Percentiles rank a stretch among this genome's conserved stretches.
phyloP scores from a whole-genome alignment of 225 moss, liverwort and hornwort species.

The Marchantia polymorpha region DNA sequence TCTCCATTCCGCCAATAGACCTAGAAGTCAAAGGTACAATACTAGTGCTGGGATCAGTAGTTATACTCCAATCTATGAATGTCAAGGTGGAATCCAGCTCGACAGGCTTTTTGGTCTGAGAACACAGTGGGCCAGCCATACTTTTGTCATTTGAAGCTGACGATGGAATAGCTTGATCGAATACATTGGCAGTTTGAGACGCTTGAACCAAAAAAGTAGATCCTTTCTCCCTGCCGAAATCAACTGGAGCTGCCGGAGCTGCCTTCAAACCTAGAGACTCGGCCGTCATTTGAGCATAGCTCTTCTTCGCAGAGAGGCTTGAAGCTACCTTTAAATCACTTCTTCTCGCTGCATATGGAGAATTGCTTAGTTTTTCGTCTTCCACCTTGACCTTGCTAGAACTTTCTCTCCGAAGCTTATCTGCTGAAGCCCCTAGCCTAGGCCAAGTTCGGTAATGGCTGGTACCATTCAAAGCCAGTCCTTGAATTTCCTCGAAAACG shows the following conservation, averaged over 20 bases:
- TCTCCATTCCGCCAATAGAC: neutral
- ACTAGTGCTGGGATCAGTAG: neutral
- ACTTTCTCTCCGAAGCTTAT: conserved; percentile 32
- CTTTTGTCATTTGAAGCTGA: neutral
- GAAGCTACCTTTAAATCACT: conserved; percentile 20
- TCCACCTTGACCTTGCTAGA: conserved; percentile 31
- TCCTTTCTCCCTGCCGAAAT: conserved; percentile 12
- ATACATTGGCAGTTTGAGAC: neutral
- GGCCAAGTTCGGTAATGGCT: conserved; percentile 41
- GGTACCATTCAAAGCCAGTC: conserved; percentile 34
- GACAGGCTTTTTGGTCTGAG: conserved; percentile 14
- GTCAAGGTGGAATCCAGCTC: conserved; percentile 36
- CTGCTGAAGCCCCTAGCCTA: conserved; percentile 26
- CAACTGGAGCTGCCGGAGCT: conserved; percentile 9
- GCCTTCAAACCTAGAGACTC: conserved; percentile 19
- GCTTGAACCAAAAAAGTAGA: neutral
- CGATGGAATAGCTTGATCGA: neutral
- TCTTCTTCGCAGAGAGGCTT: conserved; percentile 27
- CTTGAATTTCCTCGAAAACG: conserved; percentile 47
- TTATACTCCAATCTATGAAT: conserved; percentile 42
- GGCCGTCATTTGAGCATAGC: conserved; percentile 39
- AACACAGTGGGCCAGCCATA: neutral
- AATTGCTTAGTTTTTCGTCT: conserved; percentile 33
- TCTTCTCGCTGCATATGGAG: conserved; percentile 25
- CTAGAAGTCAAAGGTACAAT: conserved; percentile 1